These are phyloP conservation scores for Tuber indicum DNA, from an alignment of 495 filamentous ascomycete species.

Conservation along the genomic window DNA sequence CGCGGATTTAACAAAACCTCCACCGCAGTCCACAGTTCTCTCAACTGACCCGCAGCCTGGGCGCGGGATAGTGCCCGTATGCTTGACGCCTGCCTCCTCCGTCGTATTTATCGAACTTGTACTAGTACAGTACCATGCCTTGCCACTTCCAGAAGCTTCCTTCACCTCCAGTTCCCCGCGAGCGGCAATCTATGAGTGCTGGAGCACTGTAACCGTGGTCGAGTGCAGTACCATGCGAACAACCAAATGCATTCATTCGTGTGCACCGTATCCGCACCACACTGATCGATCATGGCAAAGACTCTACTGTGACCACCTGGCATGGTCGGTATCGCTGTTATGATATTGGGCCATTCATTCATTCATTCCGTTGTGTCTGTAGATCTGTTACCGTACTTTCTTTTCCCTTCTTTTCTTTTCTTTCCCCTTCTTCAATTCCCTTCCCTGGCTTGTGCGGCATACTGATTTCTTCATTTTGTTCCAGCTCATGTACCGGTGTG, in stretches of 20 bases:
- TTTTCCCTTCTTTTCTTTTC: background rate
- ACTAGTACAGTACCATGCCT: background rate
- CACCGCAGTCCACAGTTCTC: background rate
- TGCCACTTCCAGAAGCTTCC: background rate
- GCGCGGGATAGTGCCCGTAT: background rate
- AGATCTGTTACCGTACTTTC: background rate
- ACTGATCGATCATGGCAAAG: background rate
- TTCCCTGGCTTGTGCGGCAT: background rate
- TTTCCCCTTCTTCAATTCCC: background rate
- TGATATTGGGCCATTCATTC: background rate
- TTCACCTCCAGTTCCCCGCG: background rate
- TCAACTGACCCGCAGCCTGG: background rate
- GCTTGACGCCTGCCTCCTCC: background rate
- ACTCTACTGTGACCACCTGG: background rate
- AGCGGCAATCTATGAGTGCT: background rate
- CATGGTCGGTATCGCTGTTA: background rate
- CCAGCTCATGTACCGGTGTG: background rate
- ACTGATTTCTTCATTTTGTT: background rate
- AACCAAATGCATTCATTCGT: background rate
- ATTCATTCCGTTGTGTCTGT: background rate
- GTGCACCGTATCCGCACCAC: background rate
- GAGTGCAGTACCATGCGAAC: background rate
- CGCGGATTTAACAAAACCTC: no score
- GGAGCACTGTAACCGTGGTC: background rate
- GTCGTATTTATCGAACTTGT: background rate